Evolutionary conservation across 1,139 yeast species (phyloP), one percentile per base, ranked within the genome.

Genomic region (Barnettozyma hawaiiensis): DNA sequence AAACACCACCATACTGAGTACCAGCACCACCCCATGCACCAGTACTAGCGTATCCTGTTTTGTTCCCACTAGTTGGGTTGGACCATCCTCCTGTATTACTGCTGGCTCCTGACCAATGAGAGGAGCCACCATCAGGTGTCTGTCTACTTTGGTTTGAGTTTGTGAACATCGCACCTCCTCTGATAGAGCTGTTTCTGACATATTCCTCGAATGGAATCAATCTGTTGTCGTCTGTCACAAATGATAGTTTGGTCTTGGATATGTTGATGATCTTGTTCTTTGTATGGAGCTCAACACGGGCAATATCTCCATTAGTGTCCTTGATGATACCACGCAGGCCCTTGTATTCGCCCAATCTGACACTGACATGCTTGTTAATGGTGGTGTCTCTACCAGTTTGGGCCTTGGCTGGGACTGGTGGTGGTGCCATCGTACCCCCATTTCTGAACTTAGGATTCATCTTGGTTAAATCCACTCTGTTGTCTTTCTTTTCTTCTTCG

Each of bases 301-400:
- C 97, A 55, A 75, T 77, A 18, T 82, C 83, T 48, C 95, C 98
- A 54, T 89, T 94, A 12, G 96, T 86, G 60, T 92, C 97, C 49
- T 85, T 85, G 33, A 94, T 89, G 53, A 86, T 85, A 60, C 98
- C 99, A 70, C 84, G 81, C 54, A 89, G 77, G 34, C 98, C 97
- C 66, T 92, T 94, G 64, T 90, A 87, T 50, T 90, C 90, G 7
- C 97, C 96, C 10, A 81, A 70, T 55, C 85, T 80, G 39, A 94
- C 85, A 47, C 90, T 79, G 24, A 92, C 96, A 46, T 85, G 84
- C 59, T 86, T 87, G 52, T 86, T 85, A 32, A 90, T 58, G 32
- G 92, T 78, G 41, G 78, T 76, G 61, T 89, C 97, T 56, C 92
- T 80, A 19, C 94, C 96, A 44, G 81, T 49, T 52, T 58, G 60